Evolutionary conservation across 805 yeast genomes (phyloP).

Genomic region (Diddensiella transvaalensis): DNA sequence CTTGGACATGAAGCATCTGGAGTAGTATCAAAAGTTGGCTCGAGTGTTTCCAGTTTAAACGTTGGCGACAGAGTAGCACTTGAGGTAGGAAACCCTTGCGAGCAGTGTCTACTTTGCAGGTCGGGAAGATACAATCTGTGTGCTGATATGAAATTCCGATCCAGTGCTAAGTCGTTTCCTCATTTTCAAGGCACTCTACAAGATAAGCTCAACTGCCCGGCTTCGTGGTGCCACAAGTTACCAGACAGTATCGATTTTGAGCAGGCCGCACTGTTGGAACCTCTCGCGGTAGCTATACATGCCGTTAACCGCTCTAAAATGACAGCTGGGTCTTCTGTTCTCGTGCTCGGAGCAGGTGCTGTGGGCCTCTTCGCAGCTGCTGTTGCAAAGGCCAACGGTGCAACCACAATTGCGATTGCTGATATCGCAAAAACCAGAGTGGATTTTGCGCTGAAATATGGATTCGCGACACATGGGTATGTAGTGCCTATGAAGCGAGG

Average conservation of each 20-base stretch:
- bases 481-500: constrained; percentile 25
- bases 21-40: constrained; percentile 65
- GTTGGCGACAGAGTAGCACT: constrained; percentile 86
- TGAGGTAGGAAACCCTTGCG: constrained; percentile 81
- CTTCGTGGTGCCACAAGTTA: constrained; percentile 74
- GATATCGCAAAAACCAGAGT: constrained; percentile 52
- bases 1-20: constrained; percentile 89
- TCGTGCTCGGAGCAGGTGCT: constrained; percentile 53
- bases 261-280: constrained; percentile 85
- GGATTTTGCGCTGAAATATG: constrained; percentile 32
- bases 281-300: constrained; percentile 82
- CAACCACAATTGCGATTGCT: constrained; percentile 59
- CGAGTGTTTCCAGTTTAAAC: constrained; percentile 57
- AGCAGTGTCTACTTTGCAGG: constrained; percentile 79
- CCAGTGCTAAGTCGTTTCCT: constrained; percentile 54
- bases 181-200: constrained; percentile 74
- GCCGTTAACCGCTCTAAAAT: constrained; percentile 63
- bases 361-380: constrained; percentile 67
- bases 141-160: constrained; percentile 86
- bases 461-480: constrained; percentile 30
- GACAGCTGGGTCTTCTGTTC: constrained; percentile 49
- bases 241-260: constrained; percentile 75
- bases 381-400: constrained; percentile 68
- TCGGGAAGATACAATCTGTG: constrained; percentile 85
- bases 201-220: constrained; percentile 47